phyloP scores from a whole-genome alignment of 768 basidiomycete species.

The Glaciozyma antarctica region DNA sequence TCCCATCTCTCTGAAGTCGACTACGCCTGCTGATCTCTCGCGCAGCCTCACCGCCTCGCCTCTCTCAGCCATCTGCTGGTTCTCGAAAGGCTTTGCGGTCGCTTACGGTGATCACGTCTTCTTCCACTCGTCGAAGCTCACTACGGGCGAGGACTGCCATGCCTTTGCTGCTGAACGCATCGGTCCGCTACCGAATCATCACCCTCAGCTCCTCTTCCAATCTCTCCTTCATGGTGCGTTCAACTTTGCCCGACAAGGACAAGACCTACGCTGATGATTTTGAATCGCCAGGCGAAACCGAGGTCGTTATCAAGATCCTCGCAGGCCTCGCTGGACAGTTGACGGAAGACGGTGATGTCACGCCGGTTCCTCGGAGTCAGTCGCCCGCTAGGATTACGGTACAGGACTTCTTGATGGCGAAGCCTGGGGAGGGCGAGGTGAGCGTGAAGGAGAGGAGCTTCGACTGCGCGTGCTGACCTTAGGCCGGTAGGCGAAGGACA shows the following conservation, averaged over 20 bases:
- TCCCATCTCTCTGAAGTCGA: neutral
- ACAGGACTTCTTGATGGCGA: slow-evolving; percentile 2
- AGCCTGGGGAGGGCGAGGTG: neutral
- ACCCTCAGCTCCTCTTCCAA: slow-evolving; percentile 68
- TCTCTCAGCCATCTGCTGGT: slow-evolving; percentile 69
- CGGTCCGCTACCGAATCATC: slow-evolving; percentile 80
- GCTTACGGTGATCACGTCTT: slow-evolving; percentile 75
- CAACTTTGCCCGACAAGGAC: neutral
- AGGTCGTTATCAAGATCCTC: slow-evolving; percentile 73
- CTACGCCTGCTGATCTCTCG: neutral
- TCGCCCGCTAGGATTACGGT: neutral
- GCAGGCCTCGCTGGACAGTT: slow-evolving; percentile 52
- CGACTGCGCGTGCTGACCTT: neutral
- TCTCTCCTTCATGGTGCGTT: slow-evolving; percentile 9
- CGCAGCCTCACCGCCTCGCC: slow-evolving; percentile 62
- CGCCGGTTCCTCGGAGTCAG: slow-evolving; percentile 1
- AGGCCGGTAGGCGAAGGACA: neutral
- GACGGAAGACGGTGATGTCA: slow-evolving; percentile 35
- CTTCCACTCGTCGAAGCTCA: slow-evolving; percentile 46
- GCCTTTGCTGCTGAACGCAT: slow-evolving; percentile 72
- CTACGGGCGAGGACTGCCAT: slow-evolving; percentile 52
- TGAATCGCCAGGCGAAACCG: slow-evolving; percentile 57
- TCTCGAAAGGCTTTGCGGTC: slow-evolving; percentile 54
- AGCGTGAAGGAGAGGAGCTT: neutral
- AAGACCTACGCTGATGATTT: neutral